phyloP scores from a whole-genome alignment of 2,329 filamentous ascomycete genomes.

The Fusarium concolor region DNA sequence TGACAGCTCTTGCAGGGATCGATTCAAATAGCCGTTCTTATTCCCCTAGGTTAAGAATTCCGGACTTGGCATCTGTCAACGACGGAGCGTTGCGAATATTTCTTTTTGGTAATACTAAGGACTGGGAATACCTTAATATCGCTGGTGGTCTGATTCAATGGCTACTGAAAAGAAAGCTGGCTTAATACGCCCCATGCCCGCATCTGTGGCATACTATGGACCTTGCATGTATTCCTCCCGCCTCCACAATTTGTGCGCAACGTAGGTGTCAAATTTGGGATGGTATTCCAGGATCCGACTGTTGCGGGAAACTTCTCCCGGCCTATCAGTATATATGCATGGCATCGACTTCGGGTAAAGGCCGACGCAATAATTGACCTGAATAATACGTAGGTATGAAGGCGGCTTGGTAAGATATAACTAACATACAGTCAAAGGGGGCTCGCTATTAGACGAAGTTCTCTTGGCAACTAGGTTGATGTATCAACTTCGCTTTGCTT shows the following conservation, averaged over 20 bases:
- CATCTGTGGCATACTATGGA: slow-evolving; percentile 13
- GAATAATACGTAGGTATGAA: background rate
- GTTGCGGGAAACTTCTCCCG: no score
- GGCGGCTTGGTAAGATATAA: background rate
- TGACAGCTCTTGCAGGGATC: background rate
- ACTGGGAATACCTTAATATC: slow-evolving; percentile 1
- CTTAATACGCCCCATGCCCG: slow-evolving; percentile 19
- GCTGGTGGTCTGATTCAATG: slow-evolving; percentile 30
- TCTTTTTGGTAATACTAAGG: slow-evolving; percentile 4
- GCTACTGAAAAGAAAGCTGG: background rate
- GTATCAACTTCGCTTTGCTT: background rate
- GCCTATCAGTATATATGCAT: no score
- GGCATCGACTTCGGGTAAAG: slow-evolving; percentile 14
- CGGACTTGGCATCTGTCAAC: slow-evolving; percentile 11
- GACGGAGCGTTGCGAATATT: background rate
- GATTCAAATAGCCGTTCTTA: background rate
- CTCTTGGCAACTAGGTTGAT: slow-evolving; percentile 2
- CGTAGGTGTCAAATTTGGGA: no score
- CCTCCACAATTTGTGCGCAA: slow-evolving; percentile 16
- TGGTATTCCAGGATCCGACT: no score
- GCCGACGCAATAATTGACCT: slow-evolving; percentile 2
- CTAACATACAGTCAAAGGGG: background rate
- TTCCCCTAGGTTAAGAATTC: background rate
- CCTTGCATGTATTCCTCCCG: slow-evolving; percentile 13
- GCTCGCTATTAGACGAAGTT: background rate